Conservation (phyloP, 495 filamentous ascomycete genomes). For the Penicillium robsamsonii region DNA sequence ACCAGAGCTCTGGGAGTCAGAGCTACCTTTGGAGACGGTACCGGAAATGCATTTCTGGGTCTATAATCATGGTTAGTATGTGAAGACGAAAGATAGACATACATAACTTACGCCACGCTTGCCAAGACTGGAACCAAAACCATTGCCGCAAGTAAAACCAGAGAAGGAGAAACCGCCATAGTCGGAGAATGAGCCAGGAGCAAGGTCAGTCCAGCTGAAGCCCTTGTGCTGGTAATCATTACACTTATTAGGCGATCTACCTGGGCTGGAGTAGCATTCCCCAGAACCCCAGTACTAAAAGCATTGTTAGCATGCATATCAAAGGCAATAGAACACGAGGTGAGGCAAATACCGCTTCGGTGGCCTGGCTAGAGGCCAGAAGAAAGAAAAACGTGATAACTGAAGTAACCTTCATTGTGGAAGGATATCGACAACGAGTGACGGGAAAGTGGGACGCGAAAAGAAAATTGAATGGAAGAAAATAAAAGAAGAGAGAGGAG, state of each 20-base stretch:
- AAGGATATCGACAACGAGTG: slow-evolving; percentile 21
- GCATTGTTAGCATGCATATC: slow-evolving; percentile 10
- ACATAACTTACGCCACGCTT: slow-evolving; percentile 44
- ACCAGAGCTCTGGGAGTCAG: not conserved
- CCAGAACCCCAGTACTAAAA: slow-evolving; percentile 55
- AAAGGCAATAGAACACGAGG: not conserved
- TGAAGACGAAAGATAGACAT: slow-evolving; percentile 1
- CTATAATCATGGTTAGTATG: slow-evolving; percentile 14
- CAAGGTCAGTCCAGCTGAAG: slow-evolving; percentile 67
- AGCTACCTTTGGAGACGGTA: slow-evolving; percentile 16
- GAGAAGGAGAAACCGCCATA: slow-evolving; percentile 73
- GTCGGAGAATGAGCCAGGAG: slow-evolving; percentile 57
- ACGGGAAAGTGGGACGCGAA: slow-evolving; percentile 2
- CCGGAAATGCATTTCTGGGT: slow-evolving; percentile 30
- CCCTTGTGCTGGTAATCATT: slow-evolving; percentile 61
- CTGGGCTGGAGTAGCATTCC: slow-evolving; percentile 62
- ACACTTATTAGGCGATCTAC: slow-evolving; percentile 76
- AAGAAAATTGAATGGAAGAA: not conserved
- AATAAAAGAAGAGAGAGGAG: slow-evolving; percentile 11
- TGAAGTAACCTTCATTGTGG: slow-evolving; percentile 30
- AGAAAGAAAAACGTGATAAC: slow-evolving; percentile 32
- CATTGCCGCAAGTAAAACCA: slow-evolving; percentile 64
- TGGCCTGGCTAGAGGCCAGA: slow-evolving; percentile 29
- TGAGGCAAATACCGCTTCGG: slow-evolving; percentile 24
- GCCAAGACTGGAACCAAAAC: slow-evolving; percentile 49